Conservation (phyloP, 225 moss, liverwort and hornwort species). For the Marchantia polymorpha region DNA sequence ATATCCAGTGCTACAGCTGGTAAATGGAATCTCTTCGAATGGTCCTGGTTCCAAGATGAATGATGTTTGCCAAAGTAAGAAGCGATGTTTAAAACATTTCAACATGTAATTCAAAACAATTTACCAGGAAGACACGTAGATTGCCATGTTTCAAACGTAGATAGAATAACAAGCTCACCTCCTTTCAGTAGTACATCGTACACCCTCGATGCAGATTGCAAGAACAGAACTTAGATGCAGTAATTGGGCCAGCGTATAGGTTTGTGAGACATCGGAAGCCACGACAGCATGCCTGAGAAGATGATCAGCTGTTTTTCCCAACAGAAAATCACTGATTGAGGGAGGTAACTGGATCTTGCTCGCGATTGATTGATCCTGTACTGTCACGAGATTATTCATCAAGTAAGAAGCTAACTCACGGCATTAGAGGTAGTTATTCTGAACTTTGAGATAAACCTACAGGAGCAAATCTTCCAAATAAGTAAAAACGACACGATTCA, state of each 20-base stretch:
- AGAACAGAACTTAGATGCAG: conserved; percentile 65
- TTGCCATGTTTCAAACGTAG: too few relatives aligned
- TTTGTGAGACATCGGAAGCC: conserved; percentile 37
- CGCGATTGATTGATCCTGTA: conserved; percentile 47
- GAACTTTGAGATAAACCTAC: too few relatives aligned
- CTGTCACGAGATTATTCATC: neutral
- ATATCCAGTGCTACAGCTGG: neutral
- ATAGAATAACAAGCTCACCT: conserved; percentile 39
- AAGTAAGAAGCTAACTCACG: neutral
- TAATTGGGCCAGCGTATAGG: conserved; percentile 42
- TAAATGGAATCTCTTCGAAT: neutral
- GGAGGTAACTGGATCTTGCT: conserved; percentile 64
- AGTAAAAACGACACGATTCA: too few relatives aligned
- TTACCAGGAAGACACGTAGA: too few relatives aligned
- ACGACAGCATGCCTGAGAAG: conserved; percentile 54
- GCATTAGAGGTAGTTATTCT: neutral
- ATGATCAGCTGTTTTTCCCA: conserved; percentile 54
- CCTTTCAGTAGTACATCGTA: conserved; percentile 54
- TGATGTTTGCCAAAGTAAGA: neutral
- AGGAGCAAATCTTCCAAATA: too few relatives aligned
- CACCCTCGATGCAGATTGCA: conserved; percentile 73
- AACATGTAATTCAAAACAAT: too few relatives aligned
- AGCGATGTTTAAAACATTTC: too few relatives aligned
- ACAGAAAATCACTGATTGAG: conserved; percentile 64
- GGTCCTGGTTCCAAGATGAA: too few relatives aligned